A percentile compares a stretch with the other conserved stretches of the same genome.
Conservation (phyloP, 768 basidiomycete species). For the Pleurotus djamor region DNA sequence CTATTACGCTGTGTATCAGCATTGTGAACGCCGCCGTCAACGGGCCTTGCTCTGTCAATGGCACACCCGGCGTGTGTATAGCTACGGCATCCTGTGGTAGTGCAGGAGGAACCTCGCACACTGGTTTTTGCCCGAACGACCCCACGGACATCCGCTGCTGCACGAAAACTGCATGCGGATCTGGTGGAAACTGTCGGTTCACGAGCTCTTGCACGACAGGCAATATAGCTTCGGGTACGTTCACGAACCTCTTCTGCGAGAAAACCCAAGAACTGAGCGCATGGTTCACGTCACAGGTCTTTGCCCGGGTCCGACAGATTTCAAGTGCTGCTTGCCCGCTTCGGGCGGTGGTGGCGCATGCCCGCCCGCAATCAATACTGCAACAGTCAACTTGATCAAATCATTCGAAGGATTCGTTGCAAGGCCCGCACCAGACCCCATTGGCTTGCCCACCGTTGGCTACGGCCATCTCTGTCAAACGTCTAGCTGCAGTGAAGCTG, state of each 20-base stretch:
- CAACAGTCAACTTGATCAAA: conserved; percentile 27
- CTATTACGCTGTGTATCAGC: background rate
- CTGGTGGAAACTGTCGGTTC: conserved; percentile 8
- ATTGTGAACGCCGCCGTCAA: conserved; percentile 8
- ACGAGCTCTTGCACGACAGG: conserved; percentile 9
- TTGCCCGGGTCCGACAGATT: conserved; percentile 22
- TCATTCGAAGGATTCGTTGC: conserved; percentile 31
- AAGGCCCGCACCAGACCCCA: conserved; percentile 29
- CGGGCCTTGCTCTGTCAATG: conserved; percentile 8
- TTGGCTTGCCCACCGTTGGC: conserved; percentile 32
- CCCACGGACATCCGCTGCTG: conserved; percentile 12
- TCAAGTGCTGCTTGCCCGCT: conserved; percentile 22
- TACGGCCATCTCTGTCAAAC: conserved; percentile 30
- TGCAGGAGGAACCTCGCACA: conserved; percentile 4
- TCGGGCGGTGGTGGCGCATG: conserved; percentile 8
- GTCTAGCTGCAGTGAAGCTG: conserved; percentile 27
- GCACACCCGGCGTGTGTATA: conserved; percentile 8
- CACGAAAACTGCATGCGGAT: conserved; percentile 9
- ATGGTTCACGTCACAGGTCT: conserved; percentile 15
- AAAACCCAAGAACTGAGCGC: background rate
- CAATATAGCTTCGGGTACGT: conserved; percentile 17
- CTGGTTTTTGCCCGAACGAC: conserved; percentile 8
- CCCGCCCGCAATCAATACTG: conserved; percentile 21
- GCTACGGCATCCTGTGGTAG: conserved; percentile 7
- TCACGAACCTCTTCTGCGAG: background rate